Evolutionary conservation across 2,329 filamentous ascomycete genomes (phyloP), one percentile per base, ranked within the genome.

Genomic region (Talaromyces atroroseus): DNA sequence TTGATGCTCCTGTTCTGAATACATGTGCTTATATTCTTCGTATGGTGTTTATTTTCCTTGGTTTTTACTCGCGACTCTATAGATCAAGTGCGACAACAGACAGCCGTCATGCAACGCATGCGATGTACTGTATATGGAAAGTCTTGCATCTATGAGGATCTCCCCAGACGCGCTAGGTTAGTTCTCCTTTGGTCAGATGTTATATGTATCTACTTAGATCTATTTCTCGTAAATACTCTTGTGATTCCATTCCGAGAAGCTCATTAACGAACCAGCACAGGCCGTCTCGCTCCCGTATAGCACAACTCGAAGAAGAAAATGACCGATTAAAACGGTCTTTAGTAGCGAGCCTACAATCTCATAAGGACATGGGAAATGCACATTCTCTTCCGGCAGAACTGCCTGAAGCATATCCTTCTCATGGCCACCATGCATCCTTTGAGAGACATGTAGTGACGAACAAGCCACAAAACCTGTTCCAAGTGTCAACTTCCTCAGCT

Each of bases 221-320:
- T 14, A 44, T 44, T 11, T 16, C 16, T 52, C 38, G 7, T 42
- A 20, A 6, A 42, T 16, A 20, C n/a, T 20, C 3, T 20, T 10
- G 2, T 8, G 4, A 42, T 11, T 36, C 44, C 14, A 29, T 47
- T 16, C 5, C 2, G 20, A 47, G 18, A 34, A 8, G 2, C 5
- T 46, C 24, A 23, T 24, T 32, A 36, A 44, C 50, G 14, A 11
- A 52, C 14, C 26, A 18, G 24, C 4, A 21, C 45, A 56, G 54
- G 44, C 54, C 54, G 47, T 66, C 57, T 49, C 67, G 55, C 48
- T 58, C 51, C 38, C 58, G 59, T 16, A 59, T 60, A 40, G 49
- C 61, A 54, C 66, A 67, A 40, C 59, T 63, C 12, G 64, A 63
- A 50, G 58, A 62, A 32, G 63, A 64, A 44, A 64, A 64, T 51